Conservation (phyloP, 495 filamentous ascomycete genomes). For the Neurospora sp. region DNA sequence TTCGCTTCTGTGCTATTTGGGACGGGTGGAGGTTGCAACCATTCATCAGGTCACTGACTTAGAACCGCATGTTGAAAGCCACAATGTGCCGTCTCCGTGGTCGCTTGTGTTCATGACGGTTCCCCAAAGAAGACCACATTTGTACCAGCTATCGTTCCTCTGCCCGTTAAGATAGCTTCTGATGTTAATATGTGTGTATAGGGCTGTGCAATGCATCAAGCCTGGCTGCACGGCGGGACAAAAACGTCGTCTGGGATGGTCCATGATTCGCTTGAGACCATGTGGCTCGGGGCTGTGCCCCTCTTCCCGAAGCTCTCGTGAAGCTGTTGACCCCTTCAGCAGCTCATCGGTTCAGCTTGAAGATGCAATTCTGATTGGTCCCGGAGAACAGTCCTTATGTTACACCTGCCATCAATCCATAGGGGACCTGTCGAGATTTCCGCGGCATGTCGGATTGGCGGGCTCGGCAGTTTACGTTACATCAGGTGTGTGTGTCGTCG, state of each 20-base stretch:
- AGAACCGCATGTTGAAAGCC: background rate
- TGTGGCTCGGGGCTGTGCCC: background rate
- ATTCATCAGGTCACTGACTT: background rate
- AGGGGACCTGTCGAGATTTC: background rate
- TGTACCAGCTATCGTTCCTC: background rate
- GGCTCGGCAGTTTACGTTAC: background rate
- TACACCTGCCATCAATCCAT: background rate
- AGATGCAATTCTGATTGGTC: background rate
- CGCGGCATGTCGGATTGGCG: background rate
- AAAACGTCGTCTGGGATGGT: background rate
- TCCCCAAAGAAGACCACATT: background rate
- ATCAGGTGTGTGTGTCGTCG: background rate
- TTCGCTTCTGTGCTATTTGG: background rate
- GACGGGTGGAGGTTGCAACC: background rate
- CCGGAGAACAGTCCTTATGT: background rate
- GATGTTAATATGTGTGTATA: background rate
- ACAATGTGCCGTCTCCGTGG: background rate
- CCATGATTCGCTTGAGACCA: background rate
- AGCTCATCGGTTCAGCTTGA: background rate
- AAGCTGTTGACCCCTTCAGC: background rate
- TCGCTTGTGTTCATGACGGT: background rate
- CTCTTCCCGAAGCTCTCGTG: background rate
- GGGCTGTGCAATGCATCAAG: background rate
- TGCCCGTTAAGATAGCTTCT: background rate
- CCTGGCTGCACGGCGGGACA: background rate